These are phyloP conservation scores for Metarhizium album DNA, from an alignment of 2,329 filamentous ascomycete genomes.

Conservation along the genomic window DNA sequence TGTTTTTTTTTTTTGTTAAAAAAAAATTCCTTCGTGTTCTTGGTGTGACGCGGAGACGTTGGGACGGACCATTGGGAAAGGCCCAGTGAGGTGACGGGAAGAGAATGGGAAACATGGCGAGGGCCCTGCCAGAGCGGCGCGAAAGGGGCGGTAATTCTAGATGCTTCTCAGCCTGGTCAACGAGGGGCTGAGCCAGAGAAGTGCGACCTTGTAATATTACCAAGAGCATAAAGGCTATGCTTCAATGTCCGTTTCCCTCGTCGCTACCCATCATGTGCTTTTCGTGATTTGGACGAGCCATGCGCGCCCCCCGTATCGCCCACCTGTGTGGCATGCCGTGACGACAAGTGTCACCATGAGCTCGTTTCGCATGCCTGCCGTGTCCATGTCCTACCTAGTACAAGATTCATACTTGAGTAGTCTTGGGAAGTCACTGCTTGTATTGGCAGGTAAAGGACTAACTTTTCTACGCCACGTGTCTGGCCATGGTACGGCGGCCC, in stretches of 20 bases:
- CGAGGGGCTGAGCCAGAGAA: background rate
- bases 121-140: background rate
- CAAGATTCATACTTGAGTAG: too few relatives aligned
- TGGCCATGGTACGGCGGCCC: too few relatives aligned
- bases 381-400: too few relatives aligned
- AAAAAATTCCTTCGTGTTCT: background rate
- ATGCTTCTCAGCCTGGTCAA: background rate
- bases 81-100: background rate
- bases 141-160: background rate
- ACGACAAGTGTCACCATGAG: background rate
- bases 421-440: too few relatives aligned
- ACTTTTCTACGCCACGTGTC: too few relatives aligned
- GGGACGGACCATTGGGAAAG: background rate
- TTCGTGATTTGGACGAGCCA: background rate
- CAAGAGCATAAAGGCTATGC: slow-evolving; percentile 12
- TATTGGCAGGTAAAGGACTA: too few relatives aligned
- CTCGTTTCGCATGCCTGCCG: background rate
- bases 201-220: slow-evolving; percentile 13
- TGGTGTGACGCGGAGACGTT: background rate
- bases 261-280: background rate
- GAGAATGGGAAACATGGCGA: background rate
- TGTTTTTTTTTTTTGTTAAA: too few relatives aligned
- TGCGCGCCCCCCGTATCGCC: background rate
- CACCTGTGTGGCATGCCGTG: background rate
- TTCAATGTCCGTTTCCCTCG: slow-evolving; percentile 1